phyloP scores from a whole-genome alignment of 2,329 filamentous ascomycete species.

The Apiospora marii region DNA sequence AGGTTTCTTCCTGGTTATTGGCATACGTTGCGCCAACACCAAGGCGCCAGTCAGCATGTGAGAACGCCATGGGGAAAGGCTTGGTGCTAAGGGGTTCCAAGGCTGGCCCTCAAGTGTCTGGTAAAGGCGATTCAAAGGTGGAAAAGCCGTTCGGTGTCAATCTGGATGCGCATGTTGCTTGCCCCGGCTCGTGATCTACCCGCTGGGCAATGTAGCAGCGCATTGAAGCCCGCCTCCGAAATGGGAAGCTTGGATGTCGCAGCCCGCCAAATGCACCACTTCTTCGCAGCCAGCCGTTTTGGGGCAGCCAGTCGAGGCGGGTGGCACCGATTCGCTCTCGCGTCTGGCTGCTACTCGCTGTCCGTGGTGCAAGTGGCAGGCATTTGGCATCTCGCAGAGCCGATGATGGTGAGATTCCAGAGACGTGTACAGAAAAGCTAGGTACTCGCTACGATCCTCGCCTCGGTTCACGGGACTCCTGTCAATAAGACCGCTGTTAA shows the following conservation, averaged over 20 bases:
- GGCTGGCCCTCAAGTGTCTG: not conserved
- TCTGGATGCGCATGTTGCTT: not conserved
- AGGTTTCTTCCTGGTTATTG: not conserved
- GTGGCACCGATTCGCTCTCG: not conserved
- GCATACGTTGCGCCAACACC: not conserved
- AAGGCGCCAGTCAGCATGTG: not conserved
- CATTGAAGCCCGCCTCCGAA: not conserved
- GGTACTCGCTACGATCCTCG: constrained; percentile 16
- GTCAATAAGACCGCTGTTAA: constrained; percentile 19
- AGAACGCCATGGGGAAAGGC: not conserved
- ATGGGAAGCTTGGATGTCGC: constrained; percentile 9
- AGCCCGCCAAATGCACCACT: not conserved
- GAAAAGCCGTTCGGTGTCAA: not conserved
- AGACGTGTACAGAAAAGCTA: constrained; percentile 1
- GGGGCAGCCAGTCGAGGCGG: not conserved
- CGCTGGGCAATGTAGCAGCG: constrained; percentile 18
- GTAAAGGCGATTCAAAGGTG: not conserved
- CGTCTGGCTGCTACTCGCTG: not conserved
- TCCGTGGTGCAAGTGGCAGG: not conserved
- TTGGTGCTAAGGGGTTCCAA: not conserved
- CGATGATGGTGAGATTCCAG: not conserved
- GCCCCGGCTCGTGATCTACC: constrained; percentile 6
- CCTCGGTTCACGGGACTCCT: not conserved
- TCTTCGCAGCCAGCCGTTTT: not conserved
- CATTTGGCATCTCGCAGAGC: not conserved